These are phyloP conservation scores for Xylaria hypoxylon DNA, from an alignment of 2,329 filamentous ascomycete species.

Conservation along the genomic window DNA sequence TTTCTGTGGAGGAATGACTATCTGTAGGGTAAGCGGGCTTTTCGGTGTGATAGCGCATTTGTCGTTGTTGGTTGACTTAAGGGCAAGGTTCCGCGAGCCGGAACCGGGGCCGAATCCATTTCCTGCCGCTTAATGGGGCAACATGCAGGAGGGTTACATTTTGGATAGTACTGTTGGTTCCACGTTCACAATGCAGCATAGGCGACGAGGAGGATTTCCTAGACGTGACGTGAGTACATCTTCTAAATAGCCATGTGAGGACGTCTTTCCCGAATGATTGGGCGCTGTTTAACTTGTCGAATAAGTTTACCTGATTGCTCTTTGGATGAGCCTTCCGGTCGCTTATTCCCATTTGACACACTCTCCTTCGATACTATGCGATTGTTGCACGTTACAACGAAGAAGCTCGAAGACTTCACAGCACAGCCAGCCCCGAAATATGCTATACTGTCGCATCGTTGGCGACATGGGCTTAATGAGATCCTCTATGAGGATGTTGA, in stretches of 20 bases:
- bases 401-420: conserved; percentile 8
- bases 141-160: not conserved
- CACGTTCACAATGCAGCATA: not conserved
- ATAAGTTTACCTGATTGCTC: not conserved
- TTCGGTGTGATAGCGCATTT: not conserved
- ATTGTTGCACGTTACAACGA: conserved; percentile 10
- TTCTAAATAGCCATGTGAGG: not conserved
- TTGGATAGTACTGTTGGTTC: not conserved
- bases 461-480: conserved; percentile 10
- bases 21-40: not conserved
- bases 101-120: not conserved
- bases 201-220: not conserved
- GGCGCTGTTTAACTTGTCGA: not conserved
- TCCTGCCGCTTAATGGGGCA: not conserved
- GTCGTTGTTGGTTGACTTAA: not conserved
- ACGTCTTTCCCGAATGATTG: not conserved
- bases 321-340: not conserved
- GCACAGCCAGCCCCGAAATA: not conserved
- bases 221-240: not conserved
- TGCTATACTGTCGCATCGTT: conserved; percentile 29
- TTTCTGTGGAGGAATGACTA: not conserved
- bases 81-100: not conserved
- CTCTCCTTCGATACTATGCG: conserved; percentile 5
- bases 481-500: conserved; percentile 25
- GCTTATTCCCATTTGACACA: too few species aligned